Evolutionary conservation across 192 early-diverging fungal species (phyloP).

Genomic region (Gamsiella multidivaricata): DNA sequence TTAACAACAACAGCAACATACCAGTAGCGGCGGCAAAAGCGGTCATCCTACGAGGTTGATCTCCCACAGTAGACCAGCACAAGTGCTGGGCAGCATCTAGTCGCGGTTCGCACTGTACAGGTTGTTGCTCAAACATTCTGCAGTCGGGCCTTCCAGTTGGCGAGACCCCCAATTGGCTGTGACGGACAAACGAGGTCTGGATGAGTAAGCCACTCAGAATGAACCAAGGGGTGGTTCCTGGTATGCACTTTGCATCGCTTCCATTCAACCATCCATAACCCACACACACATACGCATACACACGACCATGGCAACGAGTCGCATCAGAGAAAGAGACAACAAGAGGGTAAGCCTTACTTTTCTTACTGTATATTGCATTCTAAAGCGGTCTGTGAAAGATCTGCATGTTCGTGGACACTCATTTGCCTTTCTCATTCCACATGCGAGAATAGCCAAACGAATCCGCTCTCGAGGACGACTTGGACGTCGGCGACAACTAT

Average conservation of each 20-base stretch:
- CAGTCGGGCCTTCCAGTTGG: no score
- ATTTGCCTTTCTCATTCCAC: neutral
- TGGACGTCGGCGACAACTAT: constrained; percentile 64
- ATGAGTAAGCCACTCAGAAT: neutral
- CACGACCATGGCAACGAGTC: constrained; percentile 17
- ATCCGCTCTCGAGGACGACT: constrained; percentile 27
- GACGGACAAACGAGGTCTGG: no score
- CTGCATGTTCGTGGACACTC: neutral
- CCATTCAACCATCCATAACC: neutral
- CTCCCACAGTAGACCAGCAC: no score
- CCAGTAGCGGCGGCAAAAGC: no score
- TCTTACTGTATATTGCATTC: no score
- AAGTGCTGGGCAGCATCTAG: no score
- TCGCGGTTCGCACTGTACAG: no score
- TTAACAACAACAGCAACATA: no score
- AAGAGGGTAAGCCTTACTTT: constrained; percentile 24
- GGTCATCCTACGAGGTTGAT: no score
- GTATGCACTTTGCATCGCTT: neutral
- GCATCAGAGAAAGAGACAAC: constrained; percentile 8
- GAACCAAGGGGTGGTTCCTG: neutral
- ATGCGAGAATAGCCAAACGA: constrained; percentile 1
- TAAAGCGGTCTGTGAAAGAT: neutral
- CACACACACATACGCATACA: neutral
- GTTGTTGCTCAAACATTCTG: no score
- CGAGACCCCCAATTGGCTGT: no score